Percentiles rank a stretch among this genome's conserved stretches.
phyloP scores from a whole-genome alignment of 1,284 basidiomycete species.

The Bothia castanella region DNA sequence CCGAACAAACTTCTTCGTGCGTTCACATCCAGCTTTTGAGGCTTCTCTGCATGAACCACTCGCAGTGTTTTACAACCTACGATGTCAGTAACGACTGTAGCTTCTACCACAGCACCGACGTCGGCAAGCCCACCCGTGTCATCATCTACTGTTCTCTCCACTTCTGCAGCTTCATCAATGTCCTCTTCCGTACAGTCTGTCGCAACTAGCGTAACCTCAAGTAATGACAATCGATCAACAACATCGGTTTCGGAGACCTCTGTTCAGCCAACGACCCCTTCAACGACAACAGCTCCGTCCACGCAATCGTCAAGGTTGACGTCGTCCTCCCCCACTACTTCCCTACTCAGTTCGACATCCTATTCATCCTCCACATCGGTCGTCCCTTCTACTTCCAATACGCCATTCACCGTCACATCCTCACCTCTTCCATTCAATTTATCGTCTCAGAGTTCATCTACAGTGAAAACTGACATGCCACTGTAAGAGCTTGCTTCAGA shows the following conservation, averaged over 20 bases:
- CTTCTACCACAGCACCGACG: conserved; percentile 3
- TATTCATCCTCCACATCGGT: conserved; percentile 6
- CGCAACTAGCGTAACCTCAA: conserved; percentile 7
- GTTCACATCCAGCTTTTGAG: conserved; percentile 15
- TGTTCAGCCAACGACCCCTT: conserved; percentile 9
- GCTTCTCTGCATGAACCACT: conserved; percentile 14
- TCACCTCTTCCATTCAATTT: conserved; percentile 17
- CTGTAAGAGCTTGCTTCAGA: conserved; percentile 22
- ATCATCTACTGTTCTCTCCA: conserved; percentile 5
- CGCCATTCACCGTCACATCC: conserved; percentile 11
- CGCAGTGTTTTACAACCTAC: conserved; percentile 14
- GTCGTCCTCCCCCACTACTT: conserved; percentile 9
- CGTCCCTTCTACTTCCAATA: conserved; percentile 1
- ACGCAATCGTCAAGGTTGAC: conserved; percentile 5
- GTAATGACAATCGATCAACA: conserved; percentile 1
- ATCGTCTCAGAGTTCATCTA: conserved; percentile 18
- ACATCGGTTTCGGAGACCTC: conserved; percentile 11
- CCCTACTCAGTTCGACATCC: conserved; percentile 1
- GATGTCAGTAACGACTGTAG: conserved; percentile 15
- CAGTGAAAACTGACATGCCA: conserved; percentile 18
- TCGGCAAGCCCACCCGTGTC: conserved; percentile 7
- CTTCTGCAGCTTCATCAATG: conserved; percentile 10
- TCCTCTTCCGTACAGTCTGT: conserved; percentile 8
- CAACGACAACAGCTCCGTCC: conserved; percentile 6
- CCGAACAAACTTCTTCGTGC: conserved; percentile 20